Percentiles rank a stretch among this genome's conserved stretches.
Conservation (phyloP, 2,329 filamentous ascomycete species). For the Cercospora janseana region DNA sequence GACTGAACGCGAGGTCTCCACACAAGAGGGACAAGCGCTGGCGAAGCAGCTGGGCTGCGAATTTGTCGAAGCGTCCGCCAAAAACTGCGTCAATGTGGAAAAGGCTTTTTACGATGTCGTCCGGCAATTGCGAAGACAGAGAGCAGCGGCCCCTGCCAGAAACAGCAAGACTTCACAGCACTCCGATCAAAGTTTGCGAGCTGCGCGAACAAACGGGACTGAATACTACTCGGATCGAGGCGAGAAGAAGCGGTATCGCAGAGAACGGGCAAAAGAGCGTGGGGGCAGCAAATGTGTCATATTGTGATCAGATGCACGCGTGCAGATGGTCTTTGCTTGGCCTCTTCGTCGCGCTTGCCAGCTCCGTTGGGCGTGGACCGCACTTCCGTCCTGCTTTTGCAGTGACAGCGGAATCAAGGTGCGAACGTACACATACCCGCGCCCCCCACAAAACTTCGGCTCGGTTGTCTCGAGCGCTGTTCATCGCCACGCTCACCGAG, state of each 20-base stretch:
- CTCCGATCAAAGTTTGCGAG: conserved; percentile 18
- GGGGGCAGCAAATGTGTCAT: conserved; percentile 33
- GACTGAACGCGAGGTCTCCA: conserved; percentile 92
- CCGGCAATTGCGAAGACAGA: conserved; percentile 79
- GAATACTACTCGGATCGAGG: conserved; percentile 23
- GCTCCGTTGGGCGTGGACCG: too few species aligned
- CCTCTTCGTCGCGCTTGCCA: neutral
- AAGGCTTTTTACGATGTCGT: conserved; percentile 99
- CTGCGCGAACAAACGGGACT: conserved; percentile 20
- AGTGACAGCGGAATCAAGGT: too few species aligned
- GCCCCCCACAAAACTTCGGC: too few species aligned
- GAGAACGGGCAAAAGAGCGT: conserved; percentile 26
- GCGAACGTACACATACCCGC: too few species aligned
- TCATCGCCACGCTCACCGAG: too few species aligned
- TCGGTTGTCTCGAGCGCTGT: too few species aligned
- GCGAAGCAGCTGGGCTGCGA: conserved; percentile 92
- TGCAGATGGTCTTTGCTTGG: conserved; percentile 1
- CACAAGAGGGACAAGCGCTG: conserved; percentile 88
- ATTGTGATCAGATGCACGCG: conserved; percentile 24
- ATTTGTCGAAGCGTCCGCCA: conserved; percentile 94
- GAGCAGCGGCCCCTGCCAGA: conserved; percentile 41
- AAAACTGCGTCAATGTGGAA: conserved; percentile 97
- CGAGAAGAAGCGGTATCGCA: conserved; percentile 29
- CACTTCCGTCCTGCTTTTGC: too few species aligned
- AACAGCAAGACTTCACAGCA: conserved; percentile 21